Conservation (phyloP, 306 rosid species). For the Trifolium subterraneum region DNA sequence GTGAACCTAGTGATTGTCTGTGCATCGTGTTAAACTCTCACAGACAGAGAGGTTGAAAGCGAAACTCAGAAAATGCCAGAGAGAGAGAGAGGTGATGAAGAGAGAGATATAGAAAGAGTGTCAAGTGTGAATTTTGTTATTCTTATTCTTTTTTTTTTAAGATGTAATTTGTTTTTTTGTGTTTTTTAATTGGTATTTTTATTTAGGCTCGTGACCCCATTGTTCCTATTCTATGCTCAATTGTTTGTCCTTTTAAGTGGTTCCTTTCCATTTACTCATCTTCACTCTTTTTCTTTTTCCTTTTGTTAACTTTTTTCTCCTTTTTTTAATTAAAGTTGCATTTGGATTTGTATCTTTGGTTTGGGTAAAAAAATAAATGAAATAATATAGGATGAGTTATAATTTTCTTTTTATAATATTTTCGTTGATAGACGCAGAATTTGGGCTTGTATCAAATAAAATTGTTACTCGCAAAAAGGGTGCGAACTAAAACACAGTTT, state of each 20-base stretch:
- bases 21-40: constrained; percentile 61
- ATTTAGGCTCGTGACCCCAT: constrained; percentile 29
- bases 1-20: constrained; percentile 91
- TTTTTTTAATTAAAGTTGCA: neutral
- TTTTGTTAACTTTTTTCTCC: neutral
- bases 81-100: constrained; percentile 36
- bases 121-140: constrained; percentile 6
- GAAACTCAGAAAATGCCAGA: neutral
- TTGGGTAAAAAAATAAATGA: too few species aligned
- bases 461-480: too few species aligned
- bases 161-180: too few species aligned
- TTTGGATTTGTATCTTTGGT: neutral
- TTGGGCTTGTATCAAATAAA: too few species aligned
- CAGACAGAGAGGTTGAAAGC: constrained; percentile 32
- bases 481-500: too few species aligned
- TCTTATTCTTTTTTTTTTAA: neutral
- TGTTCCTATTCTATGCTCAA: neutral
- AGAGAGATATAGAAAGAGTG: neutral
- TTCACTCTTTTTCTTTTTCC: neutral
- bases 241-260: constrained; percentile 8
- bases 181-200: neutral
- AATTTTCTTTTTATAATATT: too few species aligned
- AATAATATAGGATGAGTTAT: too few species aligned
- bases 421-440: too few species aligned
- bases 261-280: constrained; percentile 41